phyloP scores from a whole-genome alignment of 2,329 filamentous ascomycete genomes.

The Aureobasidium pullulans region DNA sequence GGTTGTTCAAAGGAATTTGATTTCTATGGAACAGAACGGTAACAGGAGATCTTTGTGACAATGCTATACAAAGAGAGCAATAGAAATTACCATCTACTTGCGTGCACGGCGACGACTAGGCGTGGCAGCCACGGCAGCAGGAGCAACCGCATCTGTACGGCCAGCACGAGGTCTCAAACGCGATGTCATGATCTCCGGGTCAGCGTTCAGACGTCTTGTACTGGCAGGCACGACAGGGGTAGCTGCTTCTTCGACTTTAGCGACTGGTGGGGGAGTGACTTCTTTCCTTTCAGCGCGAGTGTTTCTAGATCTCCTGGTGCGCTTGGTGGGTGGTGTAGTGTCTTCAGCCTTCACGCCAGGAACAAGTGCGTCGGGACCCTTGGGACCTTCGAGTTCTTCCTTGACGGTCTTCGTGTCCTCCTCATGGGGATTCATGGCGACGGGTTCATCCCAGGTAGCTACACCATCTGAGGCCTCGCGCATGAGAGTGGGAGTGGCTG shows the following conservation, averaged over 20 bases:
- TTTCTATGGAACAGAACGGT: too few relatives aligned
- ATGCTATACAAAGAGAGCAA: too few relatives aligned
- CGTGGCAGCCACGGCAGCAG: background rate
- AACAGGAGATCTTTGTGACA: too few relatives aligned
- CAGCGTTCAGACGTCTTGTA: background rate
- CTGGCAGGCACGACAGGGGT: background rate
- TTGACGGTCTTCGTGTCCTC: background rate
- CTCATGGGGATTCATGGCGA: background rate
- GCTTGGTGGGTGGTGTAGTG: background rate
- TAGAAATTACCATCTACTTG: background rate
- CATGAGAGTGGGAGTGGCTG: conserved; percentile 48
- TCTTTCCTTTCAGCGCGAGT: background rate
- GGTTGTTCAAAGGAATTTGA: too few relatives aligned
- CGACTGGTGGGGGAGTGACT: background rate
- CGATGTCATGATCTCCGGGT: conserved; percentile 1
- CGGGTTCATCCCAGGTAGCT: conserved; percentile 33
- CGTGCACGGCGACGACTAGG: background rate
- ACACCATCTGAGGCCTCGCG: conserved; percentile 51
- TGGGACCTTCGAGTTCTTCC: background rate
- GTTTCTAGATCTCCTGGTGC: conserved; percentile 1
- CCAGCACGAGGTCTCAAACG: background rate
- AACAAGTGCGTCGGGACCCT: background rate
- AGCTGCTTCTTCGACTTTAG: background rate
- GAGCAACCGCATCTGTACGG: background rate
- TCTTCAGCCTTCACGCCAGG: conserved; percentile 7